Evolutionary conservation across 768 basidiomycete genomes (phyloP).

Genomic region (Collybia sordida): DNA sequence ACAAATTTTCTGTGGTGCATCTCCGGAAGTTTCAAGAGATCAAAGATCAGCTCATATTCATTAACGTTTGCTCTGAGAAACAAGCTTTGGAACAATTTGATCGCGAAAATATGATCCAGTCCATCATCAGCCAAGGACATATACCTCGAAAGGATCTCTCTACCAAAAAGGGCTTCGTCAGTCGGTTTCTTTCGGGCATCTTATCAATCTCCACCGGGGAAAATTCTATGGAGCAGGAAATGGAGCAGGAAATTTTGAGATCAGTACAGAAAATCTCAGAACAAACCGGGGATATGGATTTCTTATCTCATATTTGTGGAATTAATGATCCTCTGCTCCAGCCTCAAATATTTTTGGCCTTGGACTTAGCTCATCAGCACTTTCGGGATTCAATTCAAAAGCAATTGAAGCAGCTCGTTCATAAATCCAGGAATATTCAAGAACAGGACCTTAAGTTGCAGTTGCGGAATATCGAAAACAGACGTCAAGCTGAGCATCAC

Average conservation of each 20-base stretch:
- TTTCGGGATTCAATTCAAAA: neutral
- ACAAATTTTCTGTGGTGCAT: conserved; percentile 14
- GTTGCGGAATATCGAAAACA: neutral
- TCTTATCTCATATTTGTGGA: neutral
- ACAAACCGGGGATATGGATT: too few relatives aligned
- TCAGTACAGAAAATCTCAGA: too few relatives aligned
- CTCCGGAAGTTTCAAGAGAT: conserved; percentile 15
- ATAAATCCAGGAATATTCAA: neutral
- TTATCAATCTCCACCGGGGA: too few relatives aligned
- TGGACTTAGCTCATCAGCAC: neutral
- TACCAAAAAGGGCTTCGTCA: neutral
- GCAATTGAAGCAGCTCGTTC: neutral
- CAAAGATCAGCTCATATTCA: conserved; percentile 14
- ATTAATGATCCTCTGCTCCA: neutral
- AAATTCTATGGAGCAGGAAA: too few relatives aligned
- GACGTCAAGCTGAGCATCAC: neutral
- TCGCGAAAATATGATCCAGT: conserved; percentile 13
- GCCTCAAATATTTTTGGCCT: neutral
- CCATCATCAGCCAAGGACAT: neutral
- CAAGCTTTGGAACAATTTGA: conserved; percentile 7
- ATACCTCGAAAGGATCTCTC: neutral
- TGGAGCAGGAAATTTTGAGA: too few relatives aligned
- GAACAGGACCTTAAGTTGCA: neutral
- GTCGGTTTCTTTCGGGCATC: too few relatives aligned
- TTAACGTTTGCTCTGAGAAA: conserved; percentile 7